Conservation (phyloP, 2,329 filamentous ascomycete genomes). For the Talaromyces verruculosus region DNA sequence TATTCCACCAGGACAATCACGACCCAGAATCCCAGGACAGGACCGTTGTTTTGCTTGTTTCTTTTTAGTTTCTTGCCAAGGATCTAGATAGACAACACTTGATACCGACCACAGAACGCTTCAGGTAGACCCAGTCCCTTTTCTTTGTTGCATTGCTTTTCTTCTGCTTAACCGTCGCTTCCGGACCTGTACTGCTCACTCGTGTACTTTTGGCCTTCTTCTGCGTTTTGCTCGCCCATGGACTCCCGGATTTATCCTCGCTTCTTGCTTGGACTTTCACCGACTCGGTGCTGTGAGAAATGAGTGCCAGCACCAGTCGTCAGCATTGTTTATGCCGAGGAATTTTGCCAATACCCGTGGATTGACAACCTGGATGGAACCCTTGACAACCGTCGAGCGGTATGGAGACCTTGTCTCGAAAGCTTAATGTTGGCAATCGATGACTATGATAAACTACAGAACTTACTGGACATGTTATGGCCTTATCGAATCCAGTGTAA, state of each 20-base stretch:
- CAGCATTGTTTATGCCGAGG: conserved; percentile 25
- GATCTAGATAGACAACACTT: conserved; percentile 21
- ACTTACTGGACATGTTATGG: conserved; percentile 9
- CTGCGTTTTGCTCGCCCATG: conserved; percentile 8
- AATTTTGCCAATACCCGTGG: conserved; percentile 27
- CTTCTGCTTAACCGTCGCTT: conserved; percentile 25
- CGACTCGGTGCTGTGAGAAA: conserved; percentile 21
- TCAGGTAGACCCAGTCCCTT: conserved; percentile 45
- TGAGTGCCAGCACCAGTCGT: conserved; percentile 20
- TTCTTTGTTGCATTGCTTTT: conserved; percentile 31
- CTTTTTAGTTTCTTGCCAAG: conserved; percentile 24
- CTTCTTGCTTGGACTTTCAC: conserved; percentile 5
- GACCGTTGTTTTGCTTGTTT: conserved; percentile 30
- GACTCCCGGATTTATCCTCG: conserved; percentile 24
- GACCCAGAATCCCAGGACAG: conserved; percentile 23
- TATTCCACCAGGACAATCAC: conserved; percentile 2
- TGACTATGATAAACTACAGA: conserved; percentile 15
- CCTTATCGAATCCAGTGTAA: conserved; percentile 16
- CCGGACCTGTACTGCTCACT: conserved; percentile 23
- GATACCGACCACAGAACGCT: conserved; percentile 28
- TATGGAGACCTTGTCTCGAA: conserved; percentile 33
- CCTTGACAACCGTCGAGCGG: conserved; percentile 35
- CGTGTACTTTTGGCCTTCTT: conserved; percentile 14
- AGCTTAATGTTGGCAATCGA: conserved; percentile 28
- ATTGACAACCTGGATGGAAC: conserved; percentile 4